A percentile compares a stretch with the other conserved stretches of the same genome.
Conservation (phyloP, 2,329 filamentous ascomycete genomes). For the Aspergillus fischeri region DNA sequence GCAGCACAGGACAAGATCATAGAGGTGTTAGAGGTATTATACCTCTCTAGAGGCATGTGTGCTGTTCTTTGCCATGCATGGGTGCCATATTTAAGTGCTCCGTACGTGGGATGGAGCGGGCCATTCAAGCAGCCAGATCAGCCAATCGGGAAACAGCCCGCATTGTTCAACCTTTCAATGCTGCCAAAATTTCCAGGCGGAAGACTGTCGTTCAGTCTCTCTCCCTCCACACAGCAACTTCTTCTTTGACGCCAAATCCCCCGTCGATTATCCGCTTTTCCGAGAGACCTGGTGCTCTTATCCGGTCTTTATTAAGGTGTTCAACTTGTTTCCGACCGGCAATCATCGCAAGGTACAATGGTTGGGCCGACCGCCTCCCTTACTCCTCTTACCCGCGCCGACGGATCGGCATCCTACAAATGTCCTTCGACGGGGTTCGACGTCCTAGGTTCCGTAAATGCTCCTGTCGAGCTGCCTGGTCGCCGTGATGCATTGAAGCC, state of each 20-base stretch:
- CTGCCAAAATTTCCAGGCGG: neutral
- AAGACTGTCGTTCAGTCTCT: neutral
- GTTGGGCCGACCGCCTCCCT: slow-evolving; percentile 32
- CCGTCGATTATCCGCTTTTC: neutral
- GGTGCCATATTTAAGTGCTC: neutral
- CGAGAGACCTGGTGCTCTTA: neutral
- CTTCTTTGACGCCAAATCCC: neutral
- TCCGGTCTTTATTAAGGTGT: neutral
- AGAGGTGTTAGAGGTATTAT: no score
- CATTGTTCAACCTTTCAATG: neutral
- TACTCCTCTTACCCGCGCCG: slow-evolving; percentile 32
- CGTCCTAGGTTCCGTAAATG: slow-evolving; percentile 82
- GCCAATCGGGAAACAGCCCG: slow-evolving; percentile 6
- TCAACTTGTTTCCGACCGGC: neutral
- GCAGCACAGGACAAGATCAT: neutral
- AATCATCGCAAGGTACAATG: slow-evolving; percentile 22
- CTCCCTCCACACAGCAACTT: neutral
- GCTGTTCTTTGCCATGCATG: neutral
- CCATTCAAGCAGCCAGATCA: neutral
- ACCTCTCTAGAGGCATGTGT: no score
- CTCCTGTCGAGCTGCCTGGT: slow-evolving; percentile 77
- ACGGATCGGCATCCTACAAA: slow-evolving; percentile 40
- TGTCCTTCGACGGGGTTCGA: slow-evolving; percentile 60
- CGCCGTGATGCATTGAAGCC: slow-evolving; percentile 79
- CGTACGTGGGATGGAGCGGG: neutral